Evolutionary conservation across 202 grass and related monocot genomes (phyloP).

Genomic region (Carex arenaria): DNA sequence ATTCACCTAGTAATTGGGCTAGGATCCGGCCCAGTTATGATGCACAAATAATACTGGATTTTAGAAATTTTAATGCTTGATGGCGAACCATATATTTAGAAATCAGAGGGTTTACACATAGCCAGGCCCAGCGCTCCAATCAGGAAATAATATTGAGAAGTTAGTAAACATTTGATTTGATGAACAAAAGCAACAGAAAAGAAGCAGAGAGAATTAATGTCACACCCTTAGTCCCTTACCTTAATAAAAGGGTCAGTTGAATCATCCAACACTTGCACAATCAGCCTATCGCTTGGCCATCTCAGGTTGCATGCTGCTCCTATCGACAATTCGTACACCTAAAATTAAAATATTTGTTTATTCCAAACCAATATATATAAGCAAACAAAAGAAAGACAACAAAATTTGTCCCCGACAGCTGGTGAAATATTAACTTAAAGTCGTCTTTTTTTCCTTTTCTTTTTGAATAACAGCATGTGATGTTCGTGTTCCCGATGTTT

Average conservation of each 20-base stretch:
- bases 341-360: background rate
- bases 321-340: constrained; percentile 80
- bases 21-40: background rate
- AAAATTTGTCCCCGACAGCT: too few species aligned
- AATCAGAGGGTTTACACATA: too few species aligned
- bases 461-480: too few species aligned
- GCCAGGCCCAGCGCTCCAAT: too few species aligned
- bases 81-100: too few species aligned
- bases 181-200: background rate
- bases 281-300: constrained; percentile 67
- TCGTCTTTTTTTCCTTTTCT: too few species aligned
- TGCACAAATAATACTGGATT: background rate
- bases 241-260: constrained; percentile 53
- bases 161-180: too few species aligned
- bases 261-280: constrained; percentile 82
- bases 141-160: background rate
- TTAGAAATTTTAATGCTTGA: too few species aligned
- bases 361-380: background rate
- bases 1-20: background rate
- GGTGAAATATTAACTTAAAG: too few species aligned
- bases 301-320: constrained; percentile 61
- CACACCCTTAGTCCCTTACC: constrained; percentile 28
- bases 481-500: too few species aligned
- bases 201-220: background rate
- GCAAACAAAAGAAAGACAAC: background rate